These are phyloP conservation scores for Rhizopogon vulgaris DNA, from an alignment of 768 basidiomycete species.

Conservation along the genomic window DNA sequence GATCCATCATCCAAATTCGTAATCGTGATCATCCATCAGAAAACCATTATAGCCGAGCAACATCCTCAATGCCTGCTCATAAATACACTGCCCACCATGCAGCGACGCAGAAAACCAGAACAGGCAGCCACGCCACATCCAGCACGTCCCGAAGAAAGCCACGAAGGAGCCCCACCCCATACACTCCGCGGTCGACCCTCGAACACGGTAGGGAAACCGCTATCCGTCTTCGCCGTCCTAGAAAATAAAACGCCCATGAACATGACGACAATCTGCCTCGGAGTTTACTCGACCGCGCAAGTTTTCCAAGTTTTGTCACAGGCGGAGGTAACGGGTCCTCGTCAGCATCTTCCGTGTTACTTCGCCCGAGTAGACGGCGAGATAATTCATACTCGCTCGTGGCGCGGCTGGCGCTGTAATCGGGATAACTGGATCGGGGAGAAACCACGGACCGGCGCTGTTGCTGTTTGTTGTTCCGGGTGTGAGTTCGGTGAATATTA, in stretches of 20 bases:
- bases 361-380: slow-evolving; percentile 1
- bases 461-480: slow-evolving; percentile 5
- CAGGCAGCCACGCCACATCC: slow-evolving; percentile 32
- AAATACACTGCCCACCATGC: slow-evolving; percentile 29
- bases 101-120: slow-evolving; percentile 23
- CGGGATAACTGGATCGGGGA: not conserved
- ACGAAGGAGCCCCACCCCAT: slow-evolving; percentile 19
- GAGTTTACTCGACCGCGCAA: not conserved
- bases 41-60: not conserved
- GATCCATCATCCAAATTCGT: not conserved
- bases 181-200: slow-evolving; percentile 6
- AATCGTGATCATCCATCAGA: not conserved
- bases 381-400: slow-evolving; percentile 4
- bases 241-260: slow-evolving; percentile 20
- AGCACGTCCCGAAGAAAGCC: slow-evolving; percentile 26
- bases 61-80: slow-evolving; percentile 5
- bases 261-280: slow-evolving; percentile 11
- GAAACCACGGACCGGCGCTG: slow-evolving; percentile 1
- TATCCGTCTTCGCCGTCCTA: slow-evolving; percentile 19
- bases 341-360: slow-evolving; percentile 5
- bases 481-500: slow-evolving; percentile 16
- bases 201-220: slow-evolving; percentile 13
- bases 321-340: slow-evolving; percentile 8
- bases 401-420: not conserved
- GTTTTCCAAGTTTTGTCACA: slow-evolving; percentile 8